Evolutionary conservation across 768 basidiomycete genomes (phyloP), one percentile per base, ranked within the genome.

Genomic region (Sporobolomyces phaffii): DNA sequence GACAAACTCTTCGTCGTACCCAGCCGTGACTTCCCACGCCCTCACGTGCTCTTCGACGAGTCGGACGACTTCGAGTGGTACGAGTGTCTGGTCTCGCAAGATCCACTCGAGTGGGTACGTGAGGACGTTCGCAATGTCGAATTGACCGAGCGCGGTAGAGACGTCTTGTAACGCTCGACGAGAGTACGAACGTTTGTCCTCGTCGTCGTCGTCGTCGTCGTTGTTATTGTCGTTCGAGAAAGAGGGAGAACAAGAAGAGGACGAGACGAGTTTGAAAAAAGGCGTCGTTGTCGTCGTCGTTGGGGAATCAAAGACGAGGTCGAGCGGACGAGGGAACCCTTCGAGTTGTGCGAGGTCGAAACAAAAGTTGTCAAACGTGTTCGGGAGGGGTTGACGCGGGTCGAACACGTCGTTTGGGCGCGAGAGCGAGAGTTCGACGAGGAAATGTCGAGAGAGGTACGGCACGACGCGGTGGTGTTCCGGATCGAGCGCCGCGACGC

Each of bases 21-120:
- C 24, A 1, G 51, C 34, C 28, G 34, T 38, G 6, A 18, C 48
- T 10, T 24, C 29, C 48, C 43, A 53, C 18, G 53, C 40, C 11
- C 8, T 11, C 33, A 61, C 54, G 56, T 61, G 54, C 8, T 31
- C 48, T 0, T 31, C 24, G 44, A 53, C 20, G 28, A 69, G 40
- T 8, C 7, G 5, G 8, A 20, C 1, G 34, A 58, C 18, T 26
- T 69, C 68, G 14, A 7, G 1, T 3, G 68, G 63, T 7, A 18
- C 22, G 14, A 65, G 34, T 20, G 49, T 51, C 1, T 48, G 52
- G 34, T 69, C 68, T 48, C 45, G 48, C 9, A 62, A 24, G 41
- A 62, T 52, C 31, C 41, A 59, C 20, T 61, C 59, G 58, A 69
- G 48, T 18, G 60, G 63, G 54, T 41, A 69, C 2, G 63, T 38